These are phyloP conservation scores for Termitomyces sp. DNA, from an alignment of 768 basidiomycete species.

Conservation along the genomic window DNA sequence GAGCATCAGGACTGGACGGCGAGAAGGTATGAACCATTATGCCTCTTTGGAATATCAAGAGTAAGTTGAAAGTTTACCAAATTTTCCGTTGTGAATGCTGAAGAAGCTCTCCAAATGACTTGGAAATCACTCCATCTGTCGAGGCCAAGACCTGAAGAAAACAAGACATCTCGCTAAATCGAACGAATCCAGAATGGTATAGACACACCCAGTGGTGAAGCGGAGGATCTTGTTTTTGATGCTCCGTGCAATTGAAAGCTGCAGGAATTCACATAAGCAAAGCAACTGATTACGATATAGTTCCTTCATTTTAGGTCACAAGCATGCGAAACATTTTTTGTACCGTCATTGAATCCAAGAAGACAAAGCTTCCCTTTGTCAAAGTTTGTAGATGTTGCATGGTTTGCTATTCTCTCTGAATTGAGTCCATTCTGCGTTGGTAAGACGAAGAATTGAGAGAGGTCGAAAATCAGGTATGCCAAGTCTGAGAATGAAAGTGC, in stretches of 20 bases:
- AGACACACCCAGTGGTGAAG: slow-evolving; percentile 6
- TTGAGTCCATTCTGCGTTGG: slow-evolving; percentile 3
- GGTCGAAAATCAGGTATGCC: not conserved
- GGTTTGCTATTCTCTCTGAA: not conserved
- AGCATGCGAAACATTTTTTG: slow-evolving; percentile 1
- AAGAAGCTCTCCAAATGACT: not conserved
- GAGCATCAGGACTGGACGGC: not conserved
- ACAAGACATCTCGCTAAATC: not conserved
- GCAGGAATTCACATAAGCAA: too few relatives aligned
- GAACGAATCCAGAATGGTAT: not conserved
- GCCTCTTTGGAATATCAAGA: not conserved
- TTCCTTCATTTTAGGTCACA: not conserved
- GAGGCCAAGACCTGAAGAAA: slow-evolving; percentile 2
- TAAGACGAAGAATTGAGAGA: slow-evolving; percentile 1
- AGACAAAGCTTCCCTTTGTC: not conserved
- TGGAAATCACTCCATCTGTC: slow-evolving; percentile 5
- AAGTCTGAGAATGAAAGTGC: not conserved
- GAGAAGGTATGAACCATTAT: not conserved
- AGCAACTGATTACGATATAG: not conserved
- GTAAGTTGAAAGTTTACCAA: not conserved
- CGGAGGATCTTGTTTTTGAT: slow-evolving; percentile 3
- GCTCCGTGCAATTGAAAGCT: slow-evolving; percentile 5
- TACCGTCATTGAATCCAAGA: slow-evolving; percentile 3
- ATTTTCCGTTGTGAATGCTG: not conserved
- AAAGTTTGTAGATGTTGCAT: not conserved